Conservation (phyloP, 2,329 filamentous ascomycete genomes). For the Neodidymelliopsis sp. region DNA sequence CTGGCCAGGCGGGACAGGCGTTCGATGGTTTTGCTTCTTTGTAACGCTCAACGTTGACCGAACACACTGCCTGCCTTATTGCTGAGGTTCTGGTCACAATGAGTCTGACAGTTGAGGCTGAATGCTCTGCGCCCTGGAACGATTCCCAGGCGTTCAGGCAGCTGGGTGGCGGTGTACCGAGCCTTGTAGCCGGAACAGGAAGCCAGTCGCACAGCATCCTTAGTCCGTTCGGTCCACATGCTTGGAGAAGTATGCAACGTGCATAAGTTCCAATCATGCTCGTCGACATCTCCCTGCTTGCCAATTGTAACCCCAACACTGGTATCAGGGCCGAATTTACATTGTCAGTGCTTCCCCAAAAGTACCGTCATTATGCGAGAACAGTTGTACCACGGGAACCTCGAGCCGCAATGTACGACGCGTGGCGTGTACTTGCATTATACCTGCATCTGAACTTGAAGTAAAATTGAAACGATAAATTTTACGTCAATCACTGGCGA, state of each 20-base stretch:
- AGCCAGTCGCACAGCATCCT: conserved; percentile 3
- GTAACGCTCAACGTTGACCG: no score
- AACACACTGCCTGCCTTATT: no score
- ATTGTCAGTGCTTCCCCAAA: background rate
- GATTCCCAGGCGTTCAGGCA: background rate
- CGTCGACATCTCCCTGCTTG: background rate
- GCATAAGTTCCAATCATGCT: conserved; percentile 12
- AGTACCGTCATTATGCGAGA: conserved; percentile 1
- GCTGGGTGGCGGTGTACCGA: background rate
- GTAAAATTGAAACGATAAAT: no score
- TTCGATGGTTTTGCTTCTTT: no score
- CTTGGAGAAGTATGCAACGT: conserved; percentile 5
- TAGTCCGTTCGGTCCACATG: conserved; percentile 1
- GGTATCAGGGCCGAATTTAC: background rate
- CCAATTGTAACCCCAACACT: background rate
- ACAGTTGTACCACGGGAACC: background rate
- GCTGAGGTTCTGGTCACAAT: background rate
- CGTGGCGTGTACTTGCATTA: background rate
- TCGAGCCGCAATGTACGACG: conserved; percentile 7
- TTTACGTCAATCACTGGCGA: background rate
- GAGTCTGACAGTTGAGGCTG: background rate
- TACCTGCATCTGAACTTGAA: no score
- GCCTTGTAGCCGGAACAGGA: background rate
- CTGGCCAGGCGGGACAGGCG: background rate
- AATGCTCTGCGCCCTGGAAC: background rate